These are phyloP conservation scores for Bimuria novae-zelandiae DNA, from an alignment of 2,329 filamentous ascomycete genomes.

Conservation along the genomic window DNA sequence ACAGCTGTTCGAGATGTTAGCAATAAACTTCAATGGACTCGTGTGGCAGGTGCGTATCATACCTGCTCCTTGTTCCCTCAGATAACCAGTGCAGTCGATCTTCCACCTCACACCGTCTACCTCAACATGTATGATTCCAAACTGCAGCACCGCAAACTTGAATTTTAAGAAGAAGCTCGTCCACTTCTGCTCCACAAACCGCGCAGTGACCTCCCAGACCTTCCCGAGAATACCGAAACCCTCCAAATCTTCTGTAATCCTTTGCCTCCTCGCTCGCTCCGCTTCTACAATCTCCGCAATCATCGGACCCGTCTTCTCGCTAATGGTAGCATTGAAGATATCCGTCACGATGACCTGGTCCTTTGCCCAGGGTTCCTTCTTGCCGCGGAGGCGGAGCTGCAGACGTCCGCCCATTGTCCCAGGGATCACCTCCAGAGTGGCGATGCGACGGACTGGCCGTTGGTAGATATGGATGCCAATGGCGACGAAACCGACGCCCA, in stretches of 20 bases:
- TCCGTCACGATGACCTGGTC: constrained; percentile 34
- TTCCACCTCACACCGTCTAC: constrained; percentile 42
- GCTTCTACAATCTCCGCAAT: constrained; percentile 37
- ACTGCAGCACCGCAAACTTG: constrained; percentile 41
- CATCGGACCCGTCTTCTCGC: constrained; percentile 40
- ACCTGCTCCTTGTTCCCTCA: constrained; percentile 43
- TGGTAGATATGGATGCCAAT: constrained; percentile 40
- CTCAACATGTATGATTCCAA: constrained; percentile 37
- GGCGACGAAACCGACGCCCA: constrained; percentile 31
- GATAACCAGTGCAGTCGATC: constrained; percentile 40
- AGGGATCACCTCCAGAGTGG: constrained; percentile 37
- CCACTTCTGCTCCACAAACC: constrained; percentile 43
- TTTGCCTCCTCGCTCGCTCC: constrained; percentile 32
- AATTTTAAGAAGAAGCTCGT: constrained; percentile 42
- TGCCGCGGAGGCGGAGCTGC: constrained; percentile 37
- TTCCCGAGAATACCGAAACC: constrained; percentile 27
- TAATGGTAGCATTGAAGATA: constrained; percentile 34
- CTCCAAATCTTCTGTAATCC: constrained; percentile 32
- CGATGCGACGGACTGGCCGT: constrained; percentile 36
- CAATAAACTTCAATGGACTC: neutral
- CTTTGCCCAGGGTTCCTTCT: constrained; percentile 30
- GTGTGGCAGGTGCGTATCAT: constrained; percentile 15
- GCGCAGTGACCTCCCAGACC: constrained; percentile 34
- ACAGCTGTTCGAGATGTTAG: constrained; percentile 24
- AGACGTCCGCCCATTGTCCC: constrained; percentile 32